These are phyloP conservation scores for Euryodendron excelsum DNA, from an alignment of 148 eudicot genomes.

Conservation along the genomic window DNA sequence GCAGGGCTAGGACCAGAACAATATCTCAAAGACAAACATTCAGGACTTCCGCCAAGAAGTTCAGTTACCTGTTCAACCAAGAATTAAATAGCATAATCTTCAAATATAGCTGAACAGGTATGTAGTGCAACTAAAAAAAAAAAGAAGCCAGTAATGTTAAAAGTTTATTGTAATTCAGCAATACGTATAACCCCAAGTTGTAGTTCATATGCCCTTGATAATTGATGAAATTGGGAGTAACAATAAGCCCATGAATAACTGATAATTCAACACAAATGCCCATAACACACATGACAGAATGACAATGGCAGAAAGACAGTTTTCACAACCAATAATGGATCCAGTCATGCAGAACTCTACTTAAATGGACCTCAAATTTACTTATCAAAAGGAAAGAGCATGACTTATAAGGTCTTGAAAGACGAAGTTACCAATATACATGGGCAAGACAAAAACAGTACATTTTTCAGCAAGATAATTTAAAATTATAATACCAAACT, in stretches of 20 bases:
- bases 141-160: not conserved
- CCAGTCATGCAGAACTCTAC: no score
- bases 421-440: not conserved
- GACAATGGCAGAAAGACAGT: not conserved
- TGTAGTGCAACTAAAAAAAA: not conserved
- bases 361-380: not conserved
- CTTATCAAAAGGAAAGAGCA: not conserved
- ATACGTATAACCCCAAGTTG: not conserved
- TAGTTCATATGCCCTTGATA: not conserved
- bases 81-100: constrained; percentile 3
- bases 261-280: not conserved
- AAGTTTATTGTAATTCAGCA: not conserved
- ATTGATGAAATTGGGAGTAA: not conserved
- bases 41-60: constrained; percentile 54
- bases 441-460: not conserved
- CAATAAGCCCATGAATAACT: no score
- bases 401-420: not conserved
- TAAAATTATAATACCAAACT: not conserved
- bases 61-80: constrained; percentile 51
- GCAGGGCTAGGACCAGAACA: constrained; percentile 66
- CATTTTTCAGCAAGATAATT: not conserved
- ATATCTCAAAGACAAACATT: constrained; percentile 47
- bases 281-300: not conserved
- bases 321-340: not conserved
- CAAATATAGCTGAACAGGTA: not conserved